These are phyloP conservation scores for Cystofilobasidium capitatum DNA, from an alignment of 768 basidiomycete species.

Conservation along the genomic window DNA sequence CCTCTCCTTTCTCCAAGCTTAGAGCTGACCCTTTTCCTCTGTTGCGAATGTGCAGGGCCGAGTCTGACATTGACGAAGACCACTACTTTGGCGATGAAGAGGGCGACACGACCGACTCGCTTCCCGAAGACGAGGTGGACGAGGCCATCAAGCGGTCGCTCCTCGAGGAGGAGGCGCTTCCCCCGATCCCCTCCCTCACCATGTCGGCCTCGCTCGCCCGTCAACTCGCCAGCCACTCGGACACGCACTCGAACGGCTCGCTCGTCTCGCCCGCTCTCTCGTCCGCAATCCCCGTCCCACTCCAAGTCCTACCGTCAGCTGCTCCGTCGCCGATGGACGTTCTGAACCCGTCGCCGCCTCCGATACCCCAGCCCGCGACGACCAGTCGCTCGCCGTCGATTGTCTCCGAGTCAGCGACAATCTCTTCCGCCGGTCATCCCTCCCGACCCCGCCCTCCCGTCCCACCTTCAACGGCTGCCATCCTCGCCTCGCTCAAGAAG, in stretches of 20 bases:
- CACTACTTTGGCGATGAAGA: slow-evolving; percentile 25
- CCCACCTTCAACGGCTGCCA: neutral
- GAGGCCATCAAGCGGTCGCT: slow-evolving; percentile 2
- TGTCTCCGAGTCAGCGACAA: neutral
- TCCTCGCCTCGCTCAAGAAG: neutral
- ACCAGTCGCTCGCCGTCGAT: neutral
- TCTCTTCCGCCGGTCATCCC: neutral
- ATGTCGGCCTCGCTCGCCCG: slow-evolving; percentile 6
- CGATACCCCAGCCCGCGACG: neutral
- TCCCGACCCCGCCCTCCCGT: neutral
- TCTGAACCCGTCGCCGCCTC: neutral
- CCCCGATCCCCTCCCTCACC: neutral
- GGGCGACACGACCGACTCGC: slow-evolving; percentile 26
- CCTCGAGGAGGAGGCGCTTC: neutral
- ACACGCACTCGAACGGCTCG: neutral
- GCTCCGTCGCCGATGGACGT: slow-evolving; percentile 4
- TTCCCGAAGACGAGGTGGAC: slow-evolving; percentile 25
- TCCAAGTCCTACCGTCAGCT: neutral
- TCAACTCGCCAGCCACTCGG: neutral
- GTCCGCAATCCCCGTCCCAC: neutral
- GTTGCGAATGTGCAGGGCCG: neutral
- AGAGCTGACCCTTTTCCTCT: neutral
- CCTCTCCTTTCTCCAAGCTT: neutral
- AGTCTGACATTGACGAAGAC: slow-evolving; percentile 13
- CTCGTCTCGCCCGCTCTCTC: slow-evolving; percentile 1